Percentiles rank a stretch among this genome's conserved stretches.
Evolutionary conservation across 2,329 filamentous ascomycete genomes (phyloP).

Genomic region (Paracamarosporium sp.): DNA sequence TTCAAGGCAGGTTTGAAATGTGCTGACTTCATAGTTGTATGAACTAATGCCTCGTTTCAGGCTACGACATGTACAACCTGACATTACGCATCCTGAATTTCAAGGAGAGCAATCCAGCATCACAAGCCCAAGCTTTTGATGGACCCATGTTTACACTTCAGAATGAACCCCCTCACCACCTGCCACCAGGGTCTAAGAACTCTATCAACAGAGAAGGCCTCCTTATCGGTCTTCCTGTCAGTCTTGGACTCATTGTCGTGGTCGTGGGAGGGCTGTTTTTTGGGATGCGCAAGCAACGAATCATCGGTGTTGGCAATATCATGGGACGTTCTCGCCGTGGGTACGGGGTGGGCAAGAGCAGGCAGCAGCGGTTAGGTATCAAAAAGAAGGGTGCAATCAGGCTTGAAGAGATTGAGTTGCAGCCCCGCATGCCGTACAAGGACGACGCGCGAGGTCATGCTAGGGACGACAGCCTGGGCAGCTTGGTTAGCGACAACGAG

Average conservation of each 20-base stretch:
- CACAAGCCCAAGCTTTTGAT: constrained; percentile 30
- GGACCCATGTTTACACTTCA: constrained; percentile 48
- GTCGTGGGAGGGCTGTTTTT: constrained; percentile 48
- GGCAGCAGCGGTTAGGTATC: constrained; percentile 41
- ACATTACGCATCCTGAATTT: constrained; percentile 46
- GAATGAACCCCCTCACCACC: constrained; percentile 43
- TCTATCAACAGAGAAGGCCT: constrained; percentile 43
- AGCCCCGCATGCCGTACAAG: constrained; percentile 15
- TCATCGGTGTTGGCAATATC: constrained; percentile 44
- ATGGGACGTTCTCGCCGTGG: constrained; percentile 45
- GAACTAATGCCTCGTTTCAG: constrained; percentile 3
- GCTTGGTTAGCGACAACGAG: constrained; percentile 37
- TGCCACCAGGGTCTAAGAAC: constrained; percentile 31
- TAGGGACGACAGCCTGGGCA: constrained; percentile 33
- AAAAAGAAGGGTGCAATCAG: constrained; percentile 34
- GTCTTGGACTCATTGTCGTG: constrained; percentile 44
- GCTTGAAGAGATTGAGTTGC: constrained; percentile 36
- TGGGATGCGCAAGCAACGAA: constrained; percentile 50
- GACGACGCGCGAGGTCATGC: constrained; percentile 15
- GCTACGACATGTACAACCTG: constrained; percentile 44
- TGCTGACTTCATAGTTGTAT: not conserved
- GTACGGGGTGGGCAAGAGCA: constrained; percentile 47
- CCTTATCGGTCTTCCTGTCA: constrained; percentile 51
- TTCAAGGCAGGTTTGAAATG: constrained; percentile 35
- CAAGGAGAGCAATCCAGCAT: constrained; percentile 22